Percentiles rank a stretch among this genome's conserved stretches.
These are phyloP conservation scores for Colletotrichum falcatum DNA, from an alignment of 2,329 filamentous ascomycete genomes.

Conservation along the genomic window DNA sequence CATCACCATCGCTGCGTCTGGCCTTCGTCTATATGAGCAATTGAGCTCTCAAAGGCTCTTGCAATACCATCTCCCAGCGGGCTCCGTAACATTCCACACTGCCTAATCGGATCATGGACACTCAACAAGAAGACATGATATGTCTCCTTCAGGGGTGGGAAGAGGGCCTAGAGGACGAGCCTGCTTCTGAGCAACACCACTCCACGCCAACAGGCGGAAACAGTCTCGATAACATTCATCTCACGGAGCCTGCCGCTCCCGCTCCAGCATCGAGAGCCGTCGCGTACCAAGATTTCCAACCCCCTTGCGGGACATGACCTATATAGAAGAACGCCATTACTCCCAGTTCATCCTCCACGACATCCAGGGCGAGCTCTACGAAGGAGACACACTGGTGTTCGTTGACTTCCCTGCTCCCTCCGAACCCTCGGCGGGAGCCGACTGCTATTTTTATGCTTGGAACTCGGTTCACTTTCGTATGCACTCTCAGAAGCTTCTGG, in stretches of 20 bases:
- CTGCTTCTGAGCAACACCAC: neutral
- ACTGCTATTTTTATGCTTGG: slow-evolving; percentile 53
- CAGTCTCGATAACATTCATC: neutral
- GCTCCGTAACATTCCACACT: neutral
- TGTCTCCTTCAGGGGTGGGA: neutral
- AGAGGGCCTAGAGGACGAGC: neutral
- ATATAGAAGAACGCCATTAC: slow-evolving; percentile 17
- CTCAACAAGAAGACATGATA: neutral
- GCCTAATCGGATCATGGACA: slow-evolving; percentile 1
- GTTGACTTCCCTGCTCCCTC: slow-evolving; percentile 52
- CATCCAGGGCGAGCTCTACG: slow-evolving; percentile 40
- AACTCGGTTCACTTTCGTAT: slow-evolving; percentile 56
- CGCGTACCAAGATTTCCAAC: neutral
- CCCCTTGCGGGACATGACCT: slow-evolving; percentile 11
- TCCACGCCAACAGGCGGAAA: neutral
- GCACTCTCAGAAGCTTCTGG: slow-evolving; percentile 59
- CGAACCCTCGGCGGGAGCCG: slow-evolving; percentile 42
- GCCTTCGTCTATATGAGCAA: neutral
- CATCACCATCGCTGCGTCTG: neutral
- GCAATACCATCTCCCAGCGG: neutral
- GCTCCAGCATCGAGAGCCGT: neutral
- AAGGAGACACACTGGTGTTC: slow-evolving; percentile 60
- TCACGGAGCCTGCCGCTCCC: neutral
- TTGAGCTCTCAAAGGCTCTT: no score
- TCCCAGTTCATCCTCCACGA: slow-evolving; percentile 40